Conservation (phyloP, 257 asterid species). For the Nicotiana attenuata region DNA sequence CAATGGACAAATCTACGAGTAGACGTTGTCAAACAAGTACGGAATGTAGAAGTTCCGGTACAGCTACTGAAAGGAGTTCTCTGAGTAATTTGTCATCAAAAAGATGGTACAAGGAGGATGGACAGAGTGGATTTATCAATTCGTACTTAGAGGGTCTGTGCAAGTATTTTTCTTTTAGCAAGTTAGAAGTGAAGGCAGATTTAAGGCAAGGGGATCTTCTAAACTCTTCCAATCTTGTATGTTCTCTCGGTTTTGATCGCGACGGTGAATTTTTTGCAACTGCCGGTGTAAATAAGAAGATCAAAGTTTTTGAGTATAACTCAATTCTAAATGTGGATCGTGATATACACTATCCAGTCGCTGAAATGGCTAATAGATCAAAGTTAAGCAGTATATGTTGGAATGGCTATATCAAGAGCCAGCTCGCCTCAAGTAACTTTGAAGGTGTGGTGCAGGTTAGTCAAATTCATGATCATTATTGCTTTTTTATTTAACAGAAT, state of each 20-base stretch:
- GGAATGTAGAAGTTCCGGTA: slow-evolving; percentile 45
- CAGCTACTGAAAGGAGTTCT: slow-evolving; percentile 76
- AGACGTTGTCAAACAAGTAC: slow-evolving; percentile 46
- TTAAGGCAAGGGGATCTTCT: slow-evolving; percentile 93
- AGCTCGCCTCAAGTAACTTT: slow-evolving; percentile 95
- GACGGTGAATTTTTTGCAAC: slow-evolving; percentile 95
- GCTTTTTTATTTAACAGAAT: neutral
- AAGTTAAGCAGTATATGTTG: slow-evolving; percentile 96
- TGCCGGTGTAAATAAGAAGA: slow-evolving; percentile 98
- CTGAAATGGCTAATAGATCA: slow-evolving; percentile 86
- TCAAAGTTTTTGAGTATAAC: slow-evolving; percentile 82
- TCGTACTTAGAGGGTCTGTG: slow-evolving; percentile 78
- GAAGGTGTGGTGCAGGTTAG: slow-evolving; percentile 97
- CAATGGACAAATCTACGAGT: slow-evolving; percentile 26
- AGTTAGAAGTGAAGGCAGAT: slow-evolving; percentile 85
- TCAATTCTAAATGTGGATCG: slow-evolving; percentile 63
- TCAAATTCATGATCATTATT: neutral
- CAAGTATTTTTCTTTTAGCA: slow-evolving; percentile 78
- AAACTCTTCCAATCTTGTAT: slow-evolving; percentile 83
- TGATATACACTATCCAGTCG: slow-evolving; percentile 93
- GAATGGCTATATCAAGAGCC: slow-evolving; percentile 93
- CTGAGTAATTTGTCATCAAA: slow-evolving; percentile 58
- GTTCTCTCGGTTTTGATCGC: slow-evolving; percentile 90
- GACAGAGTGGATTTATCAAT: slow-evolving; percentile 65
- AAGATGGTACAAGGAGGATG: slow-evolving; percentile 39